Evolutionary conservation across 345 rosid genomes (phyloP).

Genomic region (Salix arbutifolia): DNA sequence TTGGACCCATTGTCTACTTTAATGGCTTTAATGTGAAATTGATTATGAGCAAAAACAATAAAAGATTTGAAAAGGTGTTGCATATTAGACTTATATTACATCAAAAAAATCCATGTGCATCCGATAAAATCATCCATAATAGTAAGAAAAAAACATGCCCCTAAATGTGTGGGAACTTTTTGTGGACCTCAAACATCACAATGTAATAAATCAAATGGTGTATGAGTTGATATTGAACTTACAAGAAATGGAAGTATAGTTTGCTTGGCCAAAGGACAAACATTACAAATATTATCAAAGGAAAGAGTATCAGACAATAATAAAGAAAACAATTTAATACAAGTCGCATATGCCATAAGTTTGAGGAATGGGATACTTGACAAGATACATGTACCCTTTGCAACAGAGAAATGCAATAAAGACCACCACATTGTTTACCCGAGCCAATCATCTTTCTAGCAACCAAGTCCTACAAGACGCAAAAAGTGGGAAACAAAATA

Average conservation of each 20-base stretch:
- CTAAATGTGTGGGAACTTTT: not conserved
- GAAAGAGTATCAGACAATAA: not conserved
- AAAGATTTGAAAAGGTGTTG: not conserved
- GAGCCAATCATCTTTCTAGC: not conserved
- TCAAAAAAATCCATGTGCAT: not conserved
- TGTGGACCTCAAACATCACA: not conserved
- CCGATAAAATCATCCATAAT: not conserved
- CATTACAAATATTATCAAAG: not conserved
- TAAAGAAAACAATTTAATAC: not conserved
- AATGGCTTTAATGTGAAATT: not conserved
- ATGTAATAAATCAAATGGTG: not conserved
- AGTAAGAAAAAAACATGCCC: not conserved
- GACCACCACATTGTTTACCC: not conserved
- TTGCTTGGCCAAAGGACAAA: not conserved
- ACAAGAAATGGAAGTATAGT: too few species aligned
- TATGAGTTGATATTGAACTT: not conserved
- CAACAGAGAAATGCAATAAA: not conserved
- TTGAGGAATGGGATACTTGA: not conserved
- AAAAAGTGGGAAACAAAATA: not conserved
- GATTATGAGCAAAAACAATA: not conserved
- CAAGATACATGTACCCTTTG: rapidly evolving
- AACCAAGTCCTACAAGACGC: not conserved
- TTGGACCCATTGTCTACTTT: not conserved
- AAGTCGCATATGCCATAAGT: not conserved
- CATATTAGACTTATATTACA: not conserved